These are phyloP conservation scores for Candida mattraensis DNA, from an alignment of 805 yeast species.

Conservation along the genomic window DNA sequence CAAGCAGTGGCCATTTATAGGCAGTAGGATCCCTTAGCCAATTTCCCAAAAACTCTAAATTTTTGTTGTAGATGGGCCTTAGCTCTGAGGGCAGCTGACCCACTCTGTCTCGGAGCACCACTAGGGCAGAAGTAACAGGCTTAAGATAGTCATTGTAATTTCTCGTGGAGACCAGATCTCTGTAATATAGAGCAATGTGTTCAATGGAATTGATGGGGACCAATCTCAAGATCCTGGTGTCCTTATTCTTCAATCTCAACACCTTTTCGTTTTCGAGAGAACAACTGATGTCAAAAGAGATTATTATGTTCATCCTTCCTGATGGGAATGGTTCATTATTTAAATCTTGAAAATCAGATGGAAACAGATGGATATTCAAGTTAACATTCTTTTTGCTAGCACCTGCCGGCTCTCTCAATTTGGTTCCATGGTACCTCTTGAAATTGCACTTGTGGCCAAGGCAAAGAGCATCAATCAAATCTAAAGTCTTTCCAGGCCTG, in stretches of 20 bases:
- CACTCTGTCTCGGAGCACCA: slow-evolving; percentile 75
- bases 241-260: slow-evolving; percentile 14
- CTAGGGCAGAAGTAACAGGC: slow-evolving; percentile 76
- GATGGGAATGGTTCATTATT: slow-evolving; percentile 16
- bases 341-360: slow-evolving; percentile 32
- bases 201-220: slow-evolving; percentile 82
- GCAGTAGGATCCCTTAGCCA: slow-evolving; percentile 48
- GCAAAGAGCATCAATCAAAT: slow-evolving; percentile 68
- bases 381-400: slow-evolving; percentile 24
- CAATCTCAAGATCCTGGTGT: slow-evolving; percentile 53
- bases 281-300: slow-evolving; percentile 34
- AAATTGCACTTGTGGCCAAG: slow-evolving; percentile 59
- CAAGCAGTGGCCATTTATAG: slow-evolving; percentile 76
- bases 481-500: slow-evolving; percentile 66
- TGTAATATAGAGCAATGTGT: slow-evolving; percentile 64
- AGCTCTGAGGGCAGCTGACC: slow-evolving; percentile 82
- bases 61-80: slow-evolving; percentile 69
- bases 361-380: slow-evolving; percentile 43
- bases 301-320: slow-evolving; percentile 27
- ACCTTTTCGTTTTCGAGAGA: slow-evolving; percentile 23
- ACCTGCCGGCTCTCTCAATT: slow-evolving; percentile 47
- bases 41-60: slow-evolving; percentile 57
- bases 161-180: slow-evolving; percentile 30
- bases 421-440: slow-evolving; percentile 60
- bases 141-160: slow-evolving; percentile 50